phyloP scores from a whole-genome alignment of 2,329 filamentous ascomycete species.

The Hypoxylon sp. region DNA sequence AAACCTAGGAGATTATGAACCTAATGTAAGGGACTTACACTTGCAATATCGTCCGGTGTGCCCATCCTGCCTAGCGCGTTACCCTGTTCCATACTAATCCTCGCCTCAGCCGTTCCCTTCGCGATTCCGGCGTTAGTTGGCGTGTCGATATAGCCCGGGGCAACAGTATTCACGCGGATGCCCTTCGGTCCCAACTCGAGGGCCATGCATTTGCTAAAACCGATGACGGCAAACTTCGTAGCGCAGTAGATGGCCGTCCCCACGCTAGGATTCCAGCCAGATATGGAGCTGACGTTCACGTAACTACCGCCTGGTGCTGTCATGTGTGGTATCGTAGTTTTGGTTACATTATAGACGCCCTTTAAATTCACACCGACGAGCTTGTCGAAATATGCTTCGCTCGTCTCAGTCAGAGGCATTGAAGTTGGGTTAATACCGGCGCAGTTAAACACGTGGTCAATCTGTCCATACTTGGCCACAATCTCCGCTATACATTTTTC shows the following conservation, averaged over 20 bases:
- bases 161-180: constrained; percentile 56
- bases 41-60: constrained; percentile 50
- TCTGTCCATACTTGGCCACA: constrained; percentile 46
- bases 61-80: constrained; percentile 51
- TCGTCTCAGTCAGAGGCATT: constrained; percentile 57
- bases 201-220: constrained; percentile 60
- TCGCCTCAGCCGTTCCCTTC: constrained; percentile 58
- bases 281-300: constrained; percentile 58
- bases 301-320: constrained; percentile 52
- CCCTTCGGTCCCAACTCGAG: constrained; percentile 59
- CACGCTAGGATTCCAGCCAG: constrained; percentile 49
- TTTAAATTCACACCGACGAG: constrained; percentile 62
- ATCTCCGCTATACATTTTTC: constrained; percentile 35
- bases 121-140: constrained; percentile 61
- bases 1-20: not conserved
- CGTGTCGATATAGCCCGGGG: constrained; percentile 51
- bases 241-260: constrained; percentile 55
- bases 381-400: constrained; percentile 64
- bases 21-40: constrained; percentile 39
- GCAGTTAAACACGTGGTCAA: constrained; percentile 60
- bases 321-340: constrained; percentile 59
- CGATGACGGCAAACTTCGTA: constrained; percentile 60
- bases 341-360: constrained; percentile 62
- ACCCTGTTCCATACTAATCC: constrained; percentile 50
- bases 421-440: constrained; percentile 64